Conservation (phyloP, 1,139 yeast species). For the Candida sp. region DNA sequence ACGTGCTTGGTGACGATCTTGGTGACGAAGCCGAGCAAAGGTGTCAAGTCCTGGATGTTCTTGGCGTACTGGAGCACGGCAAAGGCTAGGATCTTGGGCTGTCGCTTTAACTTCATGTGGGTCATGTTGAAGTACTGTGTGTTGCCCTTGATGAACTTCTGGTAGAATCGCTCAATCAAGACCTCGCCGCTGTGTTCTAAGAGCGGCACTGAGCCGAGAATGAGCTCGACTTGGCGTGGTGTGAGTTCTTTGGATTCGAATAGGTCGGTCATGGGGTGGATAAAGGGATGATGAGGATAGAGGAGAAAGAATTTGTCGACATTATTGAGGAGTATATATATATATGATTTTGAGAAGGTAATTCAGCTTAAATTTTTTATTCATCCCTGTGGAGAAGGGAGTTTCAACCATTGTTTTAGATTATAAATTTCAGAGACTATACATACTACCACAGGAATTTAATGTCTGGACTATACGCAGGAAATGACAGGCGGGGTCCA, state of each 20-base stretch:
- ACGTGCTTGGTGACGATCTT: conserved; percentile 71
- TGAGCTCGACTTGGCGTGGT: conserved; percentile 37
- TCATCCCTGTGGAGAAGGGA: no score
- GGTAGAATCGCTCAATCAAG: conserved; percentile 58
- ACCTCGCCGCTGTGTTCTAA: conserved; percentile 59
- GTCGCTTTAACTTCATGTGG: conserved; percentile 58
- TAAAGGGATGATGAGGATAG: no score
- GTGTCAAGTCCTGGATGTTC: conserved; percentile 62
- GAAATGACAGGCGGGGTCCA: no score
- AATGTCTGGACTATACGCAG: no score
- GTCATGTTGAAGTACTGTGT: conserved; percentile 59
- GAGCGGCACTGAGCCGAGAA: conserved; percentile 62
- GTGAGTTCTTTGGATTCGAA: conserved; percentile 23
- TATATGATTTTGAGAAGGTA: no score
- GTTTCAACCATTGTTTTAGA: no score
- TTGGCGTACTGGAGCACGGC: conserved; percentile 66
- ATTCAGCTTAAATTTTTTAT: no score
- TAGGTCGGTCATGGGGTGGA: conserved; percentile 5
- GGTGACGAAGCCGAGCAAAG: conserved; percentile 55
- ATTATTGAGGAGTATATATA: no score
- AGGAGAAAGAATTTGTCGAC: no score
- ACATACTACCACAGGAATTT: no score
- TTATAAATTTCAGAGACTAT: no score
- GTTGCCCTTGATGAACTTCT: conserved; percentile 9
- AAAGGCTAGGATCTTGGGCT: conserved; percentile 68